A percentile compares a stretch with the other conserved stretches of the same genome.
phyloP scores from a whole-genome alignment of 495 filamentous ascomycete species.

The Penicillium herquei region DNA sequence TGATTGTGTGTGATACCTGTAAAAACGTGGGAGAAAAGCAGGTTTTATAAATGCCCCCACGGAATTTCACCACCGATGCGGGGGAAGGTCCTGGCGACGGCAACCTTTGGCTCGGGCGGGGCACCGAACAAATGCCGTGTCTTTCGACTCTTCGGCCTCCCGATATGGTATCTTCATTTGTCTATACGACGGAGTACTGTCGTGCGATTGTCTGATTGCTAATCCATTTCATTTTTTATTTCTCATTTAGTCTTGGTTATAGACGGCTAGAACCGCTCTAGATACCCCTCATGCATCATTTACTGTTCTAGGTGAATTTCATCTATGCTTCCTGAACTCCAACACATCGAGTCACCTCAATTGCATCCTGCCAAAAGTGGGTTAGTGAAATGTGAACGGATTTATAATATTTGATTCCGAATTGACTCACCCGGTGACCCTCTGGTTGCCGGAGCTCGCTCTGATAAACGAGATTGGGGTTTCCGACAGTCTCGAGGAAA shows the following conservation, averaged over 20 bases:
- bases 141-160: conserved; percentile 4
- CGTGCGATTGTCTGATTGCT: conserved; percentile 2
- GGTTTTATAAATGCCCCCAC: conserved; percentile 17
- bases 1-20: too few relatives aligned
- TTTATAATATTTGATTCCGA: too few relatives aligned
- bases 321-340: conserved; percentile 35
- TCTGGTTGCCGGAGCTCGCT: conserved; percentile 64
- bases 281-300: not conserved
- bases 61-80: conserved; percentile 21
- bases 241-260: not conserved
- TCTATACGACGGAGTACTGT: conserved; percentile 5
- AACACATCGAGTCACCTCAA: conserved; percentile 69
- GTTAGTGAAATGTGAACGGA: too few relatives aligned
- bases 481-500: conserved; percentile 51
- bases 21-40: not conserved
- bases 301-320: not conserved
- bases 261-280: not conserved
- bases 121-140: conserved; percentile 7
- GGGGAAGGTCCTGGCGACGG: conserved; percentile 45
- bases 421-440: conserved; percentile 28
- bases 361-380: conserved; percentile 54
- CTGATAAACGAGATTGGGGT: conserved; percentile 68
- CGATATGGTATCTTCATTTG: conserved; percentile 3
- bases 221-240: not conserved
- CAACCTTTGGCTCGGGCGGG: conserved; percentile 22